phyloP scores from a whole-genome alignment of 2,329 filamentous ascomycete species.

The Xylariomycetidae sp. region DNA sequence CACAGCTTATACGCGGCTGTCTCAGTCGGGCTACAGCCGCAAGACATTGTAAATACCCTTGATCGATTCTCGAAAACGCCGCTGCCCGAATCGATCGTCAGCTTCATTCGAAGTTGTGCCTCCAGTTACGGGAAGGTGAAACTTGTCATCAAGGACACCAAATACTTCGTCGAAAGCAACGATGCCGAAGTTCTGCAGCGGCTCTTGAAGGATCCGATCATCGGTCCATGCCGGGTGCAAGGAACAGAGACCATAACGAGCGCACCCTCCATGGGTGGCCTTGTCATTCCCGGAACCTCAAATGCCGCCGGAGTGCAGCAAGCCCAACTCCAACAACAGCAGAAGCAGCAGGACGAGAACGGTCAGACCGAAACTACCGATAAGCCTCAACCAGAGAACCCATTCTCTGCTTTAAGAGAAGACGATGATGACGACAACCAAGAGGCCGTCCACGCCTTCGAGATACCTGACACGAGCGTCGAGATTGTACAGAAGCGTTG shows the following conservation, averaged over 20 bases:
- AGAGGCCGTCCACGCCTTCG: constrained; percentile 86
- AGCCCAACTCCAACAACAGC: constrained; percentile 41
- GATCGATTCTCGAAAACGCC: constrained; percentile 86
- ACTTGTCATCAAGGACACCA: constrained; percentile 88
- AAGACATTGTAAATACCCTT: constrained; percentile 84
- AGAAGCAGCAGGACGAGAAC: constrained; percentile 31
- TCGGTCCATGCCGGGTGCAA: constrained; percentile 73
- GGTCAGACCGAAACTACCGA: constrained; percentile 41
- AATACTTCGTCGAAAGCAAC: constrained; percentile 88
- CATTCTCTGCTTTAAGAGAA: constrained; percentile 66
- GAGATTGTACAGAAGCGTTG: constrained; percentile 87
- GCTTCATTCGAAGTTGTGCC: constrained; percentile 74
- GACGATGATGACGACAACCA: constrained; percentile 84
- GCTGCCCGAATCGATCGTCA: constrained; percentile 71
- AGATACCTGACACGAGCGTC: constrained; percentile 76
- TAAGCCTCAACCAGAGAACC: constrained; percentile 55
- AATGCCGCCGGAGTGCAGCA: constrained; percentile 85
- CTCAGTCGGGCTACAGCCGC: constrained; percentile 82
- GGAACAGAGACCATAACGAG: constrained; percentile 66
- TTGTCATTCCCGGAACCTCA: constrained; percentile 92
- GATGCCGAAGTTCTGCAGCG: constrained; percentile 82
- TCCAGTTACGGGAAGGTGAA: constrained; percentile 94
- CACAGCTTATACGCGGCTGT: constrained; percentile 95
- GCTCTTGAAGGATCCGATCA: constrained; percentile 77
- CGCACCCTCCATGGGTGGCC: constrained; percentile 77